Evolutionary conservation across 331 rosid genomes (phyloP), one percentile per base, ranked within the genome.

Genomic region (Erythrophleum ivorense): DNA sequence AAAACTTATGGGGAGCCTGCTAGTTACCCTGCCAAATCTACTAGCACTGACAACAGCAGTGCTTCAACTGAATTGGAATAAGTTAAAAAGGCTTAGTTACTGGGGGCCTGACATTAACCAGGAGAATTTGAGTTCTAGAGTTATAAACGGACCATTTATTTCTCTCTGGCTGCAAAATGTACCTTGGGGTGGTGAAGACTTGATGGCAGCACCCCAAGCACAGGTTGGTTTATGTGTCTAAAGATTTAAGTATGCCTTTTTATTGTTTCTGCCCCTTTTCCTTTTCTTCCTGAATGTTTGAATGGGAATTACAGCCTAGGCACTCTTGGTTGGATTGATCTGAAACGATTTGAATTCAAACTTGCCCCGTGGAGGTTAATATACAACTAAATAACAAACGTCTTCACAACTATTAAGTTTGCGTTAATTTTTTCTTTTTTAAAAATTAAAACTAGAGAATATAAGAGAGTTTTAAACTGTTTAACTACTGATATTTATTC

Each of bases 141-240:
- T n/a, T n/a, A n/a, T n/a, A n/a, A n/a, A n/a, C n/a, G n/a, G n/a
- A n/a, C n/a, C n/a, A n/a, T n/a, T n/a, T n/a, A n/a, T n/a, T n/a
- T n/a, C n/a, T n/a, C n/a, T n/a, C n/a, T n/a, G n/a, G n/a, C n/a
- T n/a, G n/a, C n/a, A n/a, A n/a, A n/a, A n/a, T n/a, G n/a, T n/a
- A n/a, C n/a, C n/a, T n/a, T n/a, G n/a, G n/a, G n/a, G n/a, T n/a
- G n/a, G n/a, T n/a, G n/a, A 91, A 88, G 81, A 85, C 81, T 78
- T 90, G 67, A 82, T 86, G 88, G 97, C 94, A 34, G 97, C 97
- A 18, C 97, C 97, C 53, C 75, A 90, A 75, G 97, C 97, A 24
- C 82, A 93, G 96, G 96, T 93, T 45, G 21, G 71, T 64, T 34
- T 18, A 63, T 63, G 45, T 62, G 36, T 59, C 36, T 7, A 3